Evolutionary conservation across 1,284 basidiomycete species (phyloP).

Genomic region (Xerocomus cyaneibrunnescens): DNA sequence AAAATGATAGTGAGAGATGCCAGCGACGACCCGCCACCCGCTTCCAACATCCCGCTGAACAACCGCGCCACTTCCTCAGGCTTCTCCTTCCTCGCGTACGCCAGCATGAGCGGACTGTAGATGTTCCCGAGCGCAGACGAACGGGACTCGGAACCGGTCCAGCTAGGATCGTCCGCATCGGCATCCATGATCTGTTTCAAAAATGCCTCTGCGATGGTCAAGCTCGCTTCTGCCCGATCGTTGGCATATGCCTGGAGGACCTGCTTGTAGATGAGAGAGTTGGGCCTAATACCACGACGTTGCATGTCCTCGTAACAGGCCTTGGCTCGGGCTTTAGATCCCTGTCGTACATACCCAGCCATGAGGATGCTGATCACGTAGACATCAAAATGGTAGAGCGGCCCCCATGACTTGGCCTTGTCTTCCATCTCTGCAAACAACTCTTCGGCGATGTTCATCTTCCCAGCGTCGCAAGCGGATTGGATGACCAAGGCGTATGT

Average conservation of each 20-base stretch:
- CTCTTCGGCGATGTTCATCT: conserved; percentile 65
- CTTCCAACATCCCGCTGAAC: conserved; percentile 55
- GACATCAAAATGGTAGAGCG: conserved; percentile 47
- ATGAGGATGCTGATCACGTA: conserved; percentile 87
- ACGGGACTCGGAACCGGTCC: conserved; percentile 43
- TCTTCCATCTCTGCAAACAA: conserved; percentile 71
- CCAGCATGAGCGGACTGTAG: conserved; percentile 64
- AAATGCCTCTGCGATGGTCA: conserved; percentile 63
- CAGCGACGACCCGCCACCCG: conserved; percentile 58
- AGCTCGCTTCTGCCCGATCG: conserved; percentile 46
- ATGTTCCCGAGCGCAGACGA: conserved; percentile 51
- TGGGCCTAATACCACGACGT: conserved; percentile 64
- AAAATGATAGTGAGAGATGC: conserved; percentile 68
- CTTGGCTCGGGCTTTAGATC: conserved; percentile 59
- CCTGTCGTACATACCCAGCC: conserved; percentile 67
- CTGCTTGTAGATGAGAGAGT: conserved; percentile 68
- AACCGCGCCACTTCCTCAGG: conserved; percentile 59
- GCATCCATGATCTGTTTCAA: conserved; percentile 48
- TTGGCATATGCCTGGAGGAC: conserved; percentile 66
- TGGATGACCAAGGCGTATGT: conserved; percentile 83
- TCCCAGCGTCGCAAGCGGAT: conserved; percentile 77
- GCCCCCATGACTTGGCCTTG: conserved; percentile 36
- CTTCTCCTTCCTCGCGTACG: conserved; percentile 50
- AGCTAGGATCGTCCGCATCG: conserved; percentile 36
- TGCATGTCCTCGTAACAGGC: conserved; percentile 77